A percentile compares a stretch with the other conserved stretches of the same genome.
These are phyloP conservation scores for Hymenoscyphus scutula DNA, from an alignment of 2,329 filamentous ascomycete species.

Conservation along the genomic window DNA sequence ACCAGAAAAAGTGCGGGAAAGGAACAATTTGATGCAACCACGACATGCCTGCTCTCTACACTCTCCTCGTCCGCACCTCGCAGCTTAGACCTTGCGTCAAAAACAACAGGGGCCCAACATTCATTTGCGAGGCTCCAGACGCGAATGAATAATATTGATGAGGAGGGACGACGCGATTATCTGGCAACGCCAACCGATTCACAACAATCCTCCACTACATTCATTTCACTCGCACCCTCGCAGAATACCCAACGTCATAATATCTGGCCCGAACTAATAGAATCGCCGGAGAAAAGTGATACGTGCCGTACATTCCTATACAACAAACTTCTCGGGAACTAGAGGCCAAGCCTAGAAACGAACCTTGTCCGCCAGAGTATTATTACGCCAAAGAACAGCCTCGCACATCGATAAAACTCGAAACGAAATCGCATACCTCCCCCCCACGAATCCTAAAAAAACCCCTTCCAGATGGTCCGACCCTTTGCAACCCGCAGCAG, in stretches of 20 bases:
- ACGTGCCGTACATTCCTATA: background rate
- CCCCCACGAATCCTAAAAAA: background rate
- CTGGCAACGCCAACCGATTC: background rate
- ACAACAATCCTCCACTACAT: background rate
- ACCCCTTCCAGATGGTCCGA: slow-evolving; percentile 13
- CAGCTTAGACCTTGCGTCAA: background rate
- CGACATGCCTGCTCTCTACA: background rate
- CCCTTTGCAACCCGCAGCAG: slow-evolving; percentile 1
- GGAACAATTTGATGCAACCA: background rate
- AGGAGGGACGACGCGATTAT: background rate
- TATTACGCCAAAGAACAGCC: background rate
- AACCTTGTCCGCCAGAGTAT: background rate
- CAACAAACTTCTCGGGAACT: background rate
- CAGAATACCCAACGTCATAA: background rate
- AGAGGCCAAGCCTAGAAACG: background rate
- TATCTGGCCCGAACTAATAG: background rate
- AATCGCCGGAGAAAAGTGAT: background rate
- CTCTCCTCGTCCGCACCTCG: background rate
- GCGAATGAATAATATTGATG: slow-evolving; percentile 6
- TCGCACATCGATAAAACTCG: background rate
- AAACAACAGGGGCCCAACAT: slow-evolving; percentile 1
- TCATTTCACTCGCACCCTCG: background rate
- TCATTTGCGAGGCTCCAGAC: slow-evolving; percentile 4
- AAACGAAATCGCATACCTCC: background rate
- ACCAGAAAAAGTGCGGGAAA: background rate